These are phyloP conservation scores for Solanum raphanifolium DNA, from an alignment of 257 asterid genomes.

Conservation along the genomic window DNA sequence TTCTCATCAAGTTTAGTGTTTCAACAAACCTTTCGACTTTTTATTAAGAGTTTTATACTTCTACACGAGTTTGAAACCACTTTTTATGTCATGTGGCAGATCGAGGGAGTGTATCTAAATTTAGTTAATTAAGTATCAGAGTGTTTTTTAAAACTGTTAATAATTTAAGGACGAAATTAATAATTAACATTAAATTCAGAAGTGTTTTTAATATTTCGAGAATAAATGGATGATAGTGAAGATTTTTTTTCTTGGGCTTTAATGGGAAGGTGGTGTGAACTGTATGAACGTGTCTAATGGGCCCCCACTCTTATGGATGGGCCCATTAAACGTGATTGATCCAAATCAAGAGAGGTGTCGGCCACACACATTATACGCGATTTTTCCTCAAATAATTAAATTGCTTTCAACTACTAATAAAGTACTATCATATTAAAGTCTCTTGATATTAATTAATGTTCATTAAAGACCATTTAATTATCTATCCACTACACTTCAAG, in stretches of 20 bases:
- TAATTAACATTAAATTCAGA: too few species aligned
- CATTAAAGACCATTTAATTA: not conserved
- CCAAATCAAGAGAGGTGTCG: not conserved
- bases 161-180: too few species aligned
- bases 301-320: not conserved
- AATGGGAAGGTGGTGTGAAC: not conserved
- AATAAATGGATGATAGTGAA: not conserved
- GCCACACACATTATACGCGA: not conserved
- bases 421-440: not conserved
- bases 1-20: too few species aligned
- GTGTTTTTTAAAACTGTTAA: fast-evolving
- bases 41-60: too few species aligned
- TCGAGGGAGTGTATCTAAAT: fast-evolving
- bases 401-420: not conserved
- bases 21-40: too few species aligned
- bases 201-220: too few species aligned
- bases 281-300: not conserved
- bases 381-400: not conserved
- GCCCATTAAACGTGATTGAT: not conserved
- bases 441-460: not conserved
- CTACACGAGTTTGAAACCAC: fast-evolving
- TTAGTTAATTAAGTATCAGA: too few species aligned
- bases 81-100: too few species aligned
- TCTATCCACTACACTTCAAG: not conserved
- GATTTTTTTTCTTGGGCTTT: not conserved